Base-by-base conservation (phyloP, 495 filamentous ascomycete species). In the Talaromyces proteolyticus region DNA sequence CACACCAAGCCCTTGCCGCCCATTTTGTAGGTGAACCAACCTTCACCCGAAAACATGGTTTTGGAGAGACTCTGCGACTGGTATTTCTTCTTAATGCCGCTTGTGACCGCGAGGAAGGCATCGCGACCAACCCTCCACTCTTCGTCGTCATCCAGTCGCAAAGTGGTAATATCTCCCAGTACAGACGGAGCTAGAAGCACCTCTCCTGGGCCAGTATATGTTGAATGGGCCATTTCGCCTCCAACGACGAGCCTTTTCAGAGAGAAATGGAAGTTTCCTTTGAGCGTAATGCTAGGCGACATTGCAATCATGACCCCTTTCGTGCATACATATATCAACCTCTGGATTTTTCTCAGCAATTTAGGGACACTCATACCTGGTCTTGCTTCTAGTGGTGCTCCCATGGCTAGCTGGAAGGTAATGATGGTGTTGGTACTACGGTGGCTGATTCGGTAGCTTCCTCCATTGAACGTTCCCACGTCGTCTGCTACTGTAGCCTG, bases 391-490 rank as follows among this genome's bases (percentile, higher is more conserved):
- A 98, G 58, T 0, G 93, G 92, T 59, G 88, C 94, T 4, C 91
- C 92, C 58, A 92, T 82, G 3, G 93, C 92, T 12, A 98, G 64
- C 60, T 96, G 91, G 2, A 98, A 49, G 0, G 94, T 98, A 41
- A 96, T 57, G 37, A 97, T 79, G 0, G 89, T 89, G 61, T 98
- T 98, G 38, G 79, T 83, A 59, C 97, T 91, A 6, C 93, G 78
- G 59, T 98, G 93, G 56, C 89, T 93, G 65, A 98, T 89, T 18
- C 94, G 74, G 61, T 92, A 98, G 54, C 83, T 90, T 7, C 93
- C 93, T 10, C 93, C 93, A 68, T 97, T 96, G 75, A 98, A 97
- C 0, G 86, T 95, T 3, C 93, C 93, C 11, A 91, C 74, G 47
- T 93, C 88, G 64, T 97, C 93, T 23, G 81, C 69, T 1, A 76